Percentiles rank a stretch among this genome's conserved stretches.
These are phyloP conservation scores for Pestalotiopsis sp. DNA, from an alignment of 2,329 filamentous ascomycete species.

Conservation along the genomic window DNA sequence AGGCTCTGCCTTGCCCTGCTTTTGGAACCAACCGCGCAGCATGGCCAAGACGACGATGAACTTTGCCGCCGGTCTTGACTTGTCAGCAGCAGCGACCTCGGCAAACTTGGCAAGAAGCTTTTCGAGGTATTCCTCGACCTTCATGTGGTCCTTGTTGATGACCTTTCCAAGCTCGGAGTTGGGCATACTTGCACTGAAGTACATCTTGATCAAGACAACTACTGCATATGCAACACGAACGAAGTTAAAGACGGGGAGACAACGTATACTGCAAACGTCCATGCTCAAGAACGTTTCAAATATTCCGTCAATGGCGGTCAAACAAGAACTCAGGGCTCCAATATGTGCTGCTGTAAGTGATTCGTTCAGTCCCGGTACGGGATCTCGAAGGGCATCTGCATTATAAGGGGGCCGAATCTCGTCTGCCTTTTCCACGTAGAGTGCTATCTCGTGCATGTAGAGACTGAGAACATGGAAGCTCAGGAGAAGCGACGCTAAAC, in stretches of 20 bases:
- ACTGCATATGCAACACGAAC: constrained; percentile 73
- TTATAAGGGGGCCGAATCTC: constrained; percentile 52
- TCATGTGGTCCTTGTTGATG: constrained; percentile 69
- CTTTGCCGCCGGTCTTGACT: constrained; percentile 67
- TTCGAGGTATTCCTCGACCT: constrained; percentile 68
- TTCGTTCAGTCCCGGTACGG: constrained; percentile 41
- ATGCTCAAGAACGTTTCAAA: constrained; percentile 68
- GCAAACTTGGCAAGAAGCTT: constrained; percentile 70
- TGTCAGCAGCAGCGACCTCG: constrained; percentile 63
- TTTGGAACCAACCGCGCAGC: constrained; percentile 70
- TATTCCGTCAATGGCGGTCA: constrained; percentile 67
- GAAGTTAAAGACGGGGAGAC: constrained; percentile 70
- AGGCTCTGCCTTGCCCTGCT: constrained; percentile 40
- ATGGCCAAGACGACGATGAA: constrained; percentile 72
- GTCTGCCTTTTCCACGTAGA: constrained; percentile 65
- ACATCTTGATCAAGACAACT: constrained; percentile 75
- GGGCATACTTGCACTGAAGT: constrained; percentile 66
- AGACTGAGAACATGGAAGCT: constrained; percentile 68
- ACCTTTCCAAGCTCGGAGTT: constrained; percentile 70
- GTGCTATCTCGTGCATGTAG: constrained; percentile 76
- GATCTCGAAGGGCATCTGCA: constrained; percentile 46
- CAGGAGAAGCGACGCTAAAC: constrained; percentile 61
- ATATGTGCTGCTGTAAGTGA: constrained; percentile 61
- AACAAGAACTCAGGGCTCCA: constrained; percentile 67
- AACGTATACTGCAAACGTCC: constrained; percentile 60